A percentile compares a stretch with the other conserved stretches of the same genome.
Conservation (phyloP, 164 flowering plant genomes). For the Berberis thunbergii region DNA sequence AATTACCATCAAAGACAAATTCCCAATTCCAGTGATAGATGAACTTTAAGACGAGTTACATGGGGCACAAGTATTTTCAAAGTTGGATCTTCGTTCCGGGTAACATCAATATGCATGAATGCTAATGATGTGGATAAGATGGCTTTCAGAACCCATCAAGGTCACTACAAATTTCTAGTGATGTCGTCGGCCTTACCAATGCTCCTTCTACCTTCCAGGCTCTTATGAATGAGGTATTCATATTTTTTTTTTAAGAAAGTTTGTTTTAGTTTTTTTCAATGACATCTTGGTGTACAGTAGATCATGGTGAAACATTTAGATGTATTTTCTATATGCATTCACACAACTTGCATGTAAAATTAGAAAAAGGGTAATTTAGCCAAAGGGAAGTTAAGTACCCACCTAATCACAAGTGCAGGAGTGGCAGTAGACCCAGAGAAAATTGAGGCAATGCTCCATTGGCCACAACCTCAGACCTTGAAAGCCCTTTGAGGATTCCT, state of each 20-base stretch:
- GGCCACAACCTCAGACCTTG: not conserved
- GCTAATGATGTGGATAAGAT: not conserved
- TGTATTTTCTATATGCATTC: not conserved
- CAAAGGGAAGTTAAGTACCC: not conserved
- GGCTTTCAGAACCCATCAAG: constrained; percentile 1
- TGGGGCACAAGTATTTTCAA: not conserved
- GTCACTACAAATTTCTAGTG: constrained; percentile 1
- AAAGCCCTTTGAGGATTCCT: not conserved
- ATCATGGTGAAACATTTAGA: not conserved
- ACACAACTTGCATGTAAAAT: no score
- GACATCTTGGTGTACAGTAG: not conserved
- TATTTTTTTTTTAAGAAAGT: no score
- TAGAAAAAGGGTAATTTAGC: no score
- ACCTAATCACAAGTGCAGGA: not conserved
- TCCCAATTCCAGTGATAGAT: not conserved
- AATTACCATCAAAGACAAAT: not conserved
- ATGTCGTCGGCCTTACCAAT: not conserved
- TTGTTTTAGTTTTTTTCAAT: not conserved
- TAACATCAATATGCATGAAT: not conserved
- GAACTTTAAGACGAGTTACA: not conserved
- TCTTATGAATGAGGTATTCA: no score
- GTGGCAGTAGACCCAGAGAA: not conserved
- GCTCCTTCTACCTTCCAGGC: not conserved
- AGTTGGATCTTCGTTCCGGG: not conserved
- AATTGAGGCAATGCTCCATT: not conserved